phyloP scores from a whole-genome alignment of 345 rosid species.

The Orychophragmus violaceus region DNA sequence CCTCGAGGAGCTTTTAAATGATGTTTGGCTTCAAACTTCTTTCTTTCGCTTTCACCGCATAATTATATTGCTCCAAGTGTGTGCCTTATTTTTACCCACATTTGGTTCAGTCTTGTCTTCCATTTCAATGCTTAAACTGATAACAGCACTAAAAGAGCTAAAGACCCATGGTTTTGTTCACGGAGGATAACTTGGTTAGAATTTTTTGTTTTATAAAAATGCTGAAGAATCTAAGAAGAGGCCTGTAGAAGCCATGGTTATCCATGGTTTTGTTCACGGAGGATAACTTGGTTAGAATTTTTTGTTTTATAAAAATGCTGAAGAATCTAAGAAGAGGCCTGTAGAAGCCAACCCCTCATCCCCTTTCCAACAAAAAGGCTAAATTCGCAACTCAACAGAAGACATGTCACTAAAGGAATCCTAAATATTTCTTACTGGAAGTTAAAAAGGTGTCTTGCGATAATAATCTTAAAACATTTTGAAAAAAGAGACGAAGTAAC shows the following conservation, averaged over 20 bases:
- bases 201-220: conserved; percentile 28
- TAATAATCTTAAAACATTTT: background rate
- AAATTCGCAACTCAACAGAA: conserved; percentile 60
- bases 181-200: too few relatives aligned
- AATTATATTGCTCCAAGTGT: too few relatives aligned
- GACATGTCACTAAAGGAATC: conserved; percentile 39
- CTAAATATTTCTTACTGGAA: background rate
- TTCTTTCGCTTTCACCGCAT: too few relatives aligned
- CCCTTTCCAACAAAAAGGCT: conserved; percentile 59
- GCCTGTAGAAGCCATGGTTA: conserved; percentile 39
- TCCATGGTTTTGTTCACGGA: too few relatives aligned
- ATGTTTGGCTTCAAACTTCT: too few relatives aligned
- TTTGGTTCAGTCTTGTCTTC: too few relatives aligned
- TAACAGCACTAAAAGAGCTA: too few relatives aligned
- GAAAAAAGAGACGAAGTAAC: conserved; percentile 51
- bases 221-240: conserved; percentile 60
- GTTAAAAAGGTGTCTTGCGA: background rate
- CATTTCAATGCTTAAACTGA: too few relatives aligned
- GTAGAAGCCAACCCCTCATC: conserved; percentile 36
- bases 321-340: conserved; percentile 58
- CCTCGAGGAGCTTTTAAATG: too few relatives aligned
- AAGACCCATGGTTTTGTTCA: too few relatives aligned
- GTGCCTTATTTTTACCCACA: too few relatives aligned
- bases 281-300: too few relatives aligned
- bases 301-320: conserved; percentile 32